Percentiles rank a stretch among this genome's conserved stretches.
These are phyloP conservation scores for Aspergillus fijiensis DNA, from an alignment of 2,329 filamentous ascomycete genomes.

Conservation along the genomic window DNA sequence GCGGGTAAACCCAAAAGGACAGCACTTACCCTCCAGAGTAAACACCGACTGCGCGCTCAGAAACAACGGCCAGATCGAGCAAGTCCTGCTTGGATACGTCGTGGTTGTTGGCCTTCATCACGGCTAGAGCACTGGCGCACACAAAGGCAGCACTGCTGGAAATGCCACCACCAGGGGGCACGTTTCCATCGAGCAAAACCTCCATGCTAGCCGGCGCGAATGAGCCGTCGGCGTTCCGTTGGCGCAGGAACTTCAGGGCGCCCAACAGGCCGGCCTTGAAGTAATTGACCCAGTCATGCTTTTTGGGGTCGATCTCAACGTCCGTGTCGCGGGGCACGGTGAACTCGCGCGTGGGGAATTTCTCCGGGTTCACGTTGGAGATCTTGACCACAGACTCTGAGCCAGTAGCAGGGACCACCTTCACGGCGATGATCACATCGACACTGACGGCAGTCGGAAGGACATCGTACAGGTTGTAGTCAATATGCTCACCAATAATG, in stretches of 20 bases:
- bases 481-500: constrained; percentile 98
- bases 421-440: constrained; percentile 84
- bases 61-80: constrained; percentile 89
- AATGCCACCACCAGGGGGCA: constrained; percentile 87
- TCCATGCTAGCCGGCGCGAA: constrained; percentile 77
- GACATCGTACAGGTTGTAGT: constrained; percentile 96
- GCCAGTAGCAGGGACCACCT: constrained; percentile 43
- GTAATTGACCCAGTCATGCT: constrained; percentile 97
- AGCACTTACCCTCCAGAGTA: constrained; percentile 81
- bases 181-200: constrained; percentile 84
- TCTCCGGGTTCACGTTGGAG: constrained; percentile 72
- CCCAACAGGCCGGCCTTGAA: constrained; percentile 90
- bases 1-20: neutral
- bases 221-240: constrained; percentile 60
- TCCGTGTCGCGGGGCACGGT: constrained; percentile 61
- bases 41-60: constrained; percentile 89
- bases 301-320: constrained; percentile 78
- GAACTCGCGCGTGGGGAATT: constrained; percentile 75
- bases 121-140: constrained; percentile 82
- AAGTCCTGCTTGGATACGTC: constrained; percentile 86
- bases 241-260: constrained; percentile 71
- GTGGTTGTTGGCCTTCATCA: constrained; percentile 82
- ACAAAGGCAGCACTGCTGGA: constrained; percentile 94
- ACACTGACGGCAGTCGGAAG: constrained; percentile 93
- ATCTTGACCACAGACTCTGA: constrained; percentile 68